These are phyloP conservation scores for Linnemannia hyalina DNA, from an alignment of 192 early-diverging fungal species.

Conservation along the genomic window DNA sequence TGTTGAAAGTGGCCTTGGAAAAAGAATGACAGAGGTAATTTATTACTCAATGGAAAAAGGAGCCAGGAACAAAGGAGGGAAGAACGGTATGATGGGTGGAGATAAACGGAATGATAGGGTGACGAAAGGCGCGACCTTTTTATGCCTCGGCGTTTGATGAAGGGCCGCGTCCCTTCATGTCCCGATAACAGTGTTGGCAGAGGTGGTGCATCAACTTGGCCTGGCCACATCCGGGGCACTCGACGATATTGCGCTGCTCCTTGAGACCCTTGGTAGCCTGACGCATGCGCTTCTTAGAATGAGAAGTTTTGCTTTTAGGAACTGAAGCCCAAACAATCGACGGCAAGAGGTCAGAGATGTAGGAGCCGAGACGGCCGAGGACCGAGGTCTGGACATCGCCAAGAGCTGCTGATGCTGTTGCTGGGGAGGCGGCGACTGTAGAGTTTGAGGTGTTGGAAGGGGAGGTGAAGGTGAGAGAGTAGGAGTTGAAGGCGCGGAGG, in stretches of 20 bases:
- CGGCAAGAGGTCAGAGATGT: constrained; percentile 51
- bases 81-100: neutral
- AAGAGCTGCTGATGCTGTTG: neutral
- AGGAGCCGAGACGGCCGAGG: constrained; percentile 49
- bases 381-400: constrained; percentile 28
- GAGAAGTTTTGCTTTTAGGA: constrained; percentile 94
- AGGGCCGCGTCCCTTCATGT: constrained; percentile 66
- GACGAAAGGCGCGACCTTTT: neutral
- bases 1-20: neutral
- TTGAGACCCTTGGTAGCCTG: constrained; percentile 82
- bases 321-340: constrained; percentile 68
- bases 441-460: neutral
- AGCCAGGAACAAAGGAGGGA: neutral
- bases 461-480: constrained; percentile 11
- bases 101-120: neutral
- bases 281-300: constrained; percentile 91
- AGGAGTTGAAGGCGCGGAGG: constrained; percentile 38
- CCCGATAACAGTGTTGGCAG: constrained; percentile 80
- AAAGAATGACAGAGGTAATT: neutral
- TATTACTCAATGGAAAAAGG: neutral
- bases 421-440: neutral
- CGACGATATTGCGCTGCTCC: constrained; percentile 74
- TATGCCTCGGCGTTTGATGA: constrained; percentile 37
- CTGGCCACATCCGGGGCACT: constrained; percentile 84
- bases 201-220: constrained; percentile 82